A percentile compares a stretch with the other conserved stretches of the same genome.
Evolutionary conservation across 2,329 filamentous ascomycete species (phyloP).

Genomic region (Fusarium lyarnte): DNA sequence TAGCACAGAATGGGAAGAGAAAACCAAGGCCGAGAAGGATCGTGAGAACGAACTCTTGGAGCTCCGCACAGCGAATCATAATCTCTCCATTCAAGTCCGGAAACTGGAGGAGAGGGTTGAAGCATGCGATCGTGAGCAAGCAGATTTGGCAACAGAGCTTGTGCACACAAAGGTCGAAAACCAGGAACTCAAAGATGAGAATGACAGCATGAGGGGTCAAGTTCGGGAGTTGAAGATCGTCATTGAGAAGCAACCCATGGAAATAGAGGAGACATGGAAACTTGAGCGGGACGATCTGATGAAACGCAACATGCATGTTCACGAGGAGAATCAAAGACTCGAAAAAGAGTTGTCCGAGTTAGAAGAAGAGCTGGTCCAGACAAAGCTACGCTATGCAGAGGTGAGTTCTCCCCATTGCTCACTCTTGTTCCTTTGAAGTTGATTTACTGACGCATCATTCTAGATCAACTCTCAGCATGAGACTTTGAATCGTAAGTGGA

Average conservation of each 20-base stretch:
- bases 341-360: slow-evolving; percentile 92
- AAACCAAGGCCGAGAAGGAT: slow-evolving; percentile 81
- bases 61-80: slow-evolving; percentile 72
- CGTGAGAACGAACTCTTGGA: slow-evolving; percentile 83
- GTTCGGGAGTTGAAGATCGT: slow-evolving; percentile 86
- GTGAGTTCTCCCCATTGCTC: slow-evolving; percentile 63
- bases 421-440: neutral
- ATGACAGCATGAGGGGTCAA: slow-evolving; percentile 86
- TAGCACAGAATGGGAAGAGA: slow-evolving; percentile 90
- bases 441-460: slow-evolving; percentile 26
- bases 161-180: slow-evolving; percentile 95
- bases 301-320: slow-evolving; percentile 90
- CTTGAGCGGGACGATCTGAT: slow-evolving; percentile 91
- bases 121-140: slow-evolving; percentile 88
- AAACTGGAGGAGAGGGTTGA: slow-evolving; percentile 88
- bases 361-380: slow-evolving; percentile 90
- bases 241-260: slow-evolving; percentile 87
- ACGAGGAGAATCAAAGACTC: slow-evolving; percentile 88
- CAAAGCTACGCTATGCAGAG: slow-evolving; percentile 96
- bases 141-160: slow-evolving; percentile 88
- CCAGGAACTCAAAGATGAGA: slow-evolving; percentile 86
- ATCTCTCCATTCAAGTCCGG: slow-evolving; percentile 79
- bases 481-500: slow-evolving; percentile 79
- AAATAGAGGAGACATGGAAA: slow-evolving; percentile 84
- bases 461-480: slow-evolving; percentile 78